Evolutionary conservation across 805 yeast genomes (phyloP), one percentile per base, ranked within the genome.

Genomic region (Debaryomyces hansenii): DNA sequence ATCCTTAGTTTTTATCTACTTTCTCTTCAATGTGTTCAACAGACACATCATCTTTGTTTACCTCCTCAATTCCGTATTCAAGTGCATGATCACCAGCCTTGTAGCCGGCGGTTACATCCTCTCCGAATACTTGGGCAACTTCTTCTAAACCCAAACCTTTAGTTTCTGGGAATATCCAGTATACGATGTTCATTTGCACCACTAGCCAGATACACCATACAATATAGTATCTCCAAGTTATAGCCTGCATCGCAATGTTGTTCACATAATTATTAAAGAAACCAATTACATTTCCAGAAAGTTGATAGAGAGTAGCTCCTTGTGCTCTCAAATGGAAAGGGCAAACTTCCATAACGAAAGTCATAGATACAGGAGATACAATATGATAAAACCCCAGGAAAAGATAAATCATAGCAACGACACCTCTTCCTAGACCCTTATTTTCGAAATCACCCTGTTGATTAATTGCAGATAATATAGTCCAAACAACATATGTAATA

Each of bases 161-260:
- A 8, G 78, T 74, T 53, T 74, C 78, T 14, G 72, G 73, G 59
- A 59, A 72, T 47, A 62, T 52, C 51, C 70, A 59, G 51, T 60
- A 61, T 32, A 64, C 62, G 27, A 65, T 48, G 8, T 56, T 50
- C 40, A 67, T 56, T 53, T 58, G 67, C 15, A 62, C 60, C 2
- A 60, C 63, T 42, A 66, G 48, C 20, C 60, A 46, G 53, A 66
- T 60, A 42, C 68, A 63, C 55, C 54, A 67, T 3, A 74, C 75
- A 50, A 74, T 69, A 56, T 74, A 74, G 63, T 72, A 74, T 53
- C 69, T 72, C 74, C 75, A 72, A 24, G 57, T 55, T 40, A 74
- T 66, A 15, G 67, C 67, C 21, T 63, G 74, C 70, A 74, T 63
- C 45, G 74, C 78, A 54, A 67, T 53, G 9, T 71, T 65, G 45